Conservation (phyloP, 2,329 filamentous ascomycete genomes). For the Fusarium nelsonii region DNA sequence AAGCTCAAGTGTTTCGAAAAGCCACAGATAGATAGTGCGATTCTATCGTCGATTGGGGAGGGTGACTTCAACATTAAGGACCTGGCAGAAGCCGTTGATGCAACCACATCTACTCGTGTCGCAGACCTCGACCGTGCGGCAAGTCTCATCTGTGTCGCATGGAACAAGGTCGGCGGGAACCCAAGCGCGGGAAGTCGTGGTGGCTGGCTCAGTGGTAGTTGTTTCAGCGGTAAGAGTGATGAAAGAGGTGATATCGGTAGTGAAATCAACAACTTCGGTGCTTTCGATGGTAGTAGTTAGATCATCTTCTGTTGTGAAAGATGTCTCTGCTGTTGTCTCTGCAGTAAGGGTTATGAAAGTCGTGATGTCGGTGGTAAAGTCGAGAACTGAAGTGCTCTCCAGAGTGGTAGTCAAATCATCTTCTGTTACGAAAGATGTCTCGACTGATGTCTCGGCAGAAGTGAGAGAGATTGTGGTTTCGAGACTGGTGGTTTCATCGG, state of each 20-base stretch:
- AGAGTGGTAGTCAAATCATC: neutral
- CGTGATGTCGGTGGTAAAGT: neutral
- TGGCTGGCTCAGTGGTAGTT: neutral
- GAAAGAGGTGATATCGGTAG: conserved; percentile 3
- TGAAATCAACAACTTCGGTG: neutral
- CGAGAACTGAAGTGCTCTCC: neutral
- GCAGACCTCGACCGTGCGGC: neutral
- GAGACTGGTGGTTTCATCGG: neutral
- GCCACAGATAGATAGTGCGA: neutral
- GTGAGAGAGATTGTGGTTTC: neutral
- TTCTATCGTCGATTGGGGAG: neutral
- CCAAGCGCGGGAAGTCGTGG: neutral
- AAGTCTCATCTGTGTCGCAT: neutral
- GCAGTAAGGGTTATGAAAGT: neutral
- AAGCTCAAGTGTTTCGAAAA: neutral
- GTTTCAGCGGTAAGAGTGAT: neutral
- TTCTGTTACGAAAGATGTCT: neutral
- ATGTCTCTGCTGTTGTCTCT: neutral
- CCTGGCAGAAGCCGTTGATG: neutral
- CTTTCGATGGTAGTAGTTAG: neutral
- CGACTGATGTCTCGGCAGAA: neutral
- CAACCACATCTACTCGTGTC: neutral
- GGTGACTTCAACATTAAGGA: neutral
- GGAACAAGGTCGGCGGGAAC: neutral
- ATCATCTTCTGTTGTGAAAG: neutral